Conservation (phyloP, 2,329 filamentous ascomycete species). For the Ophiostoma piceae region DNA sequence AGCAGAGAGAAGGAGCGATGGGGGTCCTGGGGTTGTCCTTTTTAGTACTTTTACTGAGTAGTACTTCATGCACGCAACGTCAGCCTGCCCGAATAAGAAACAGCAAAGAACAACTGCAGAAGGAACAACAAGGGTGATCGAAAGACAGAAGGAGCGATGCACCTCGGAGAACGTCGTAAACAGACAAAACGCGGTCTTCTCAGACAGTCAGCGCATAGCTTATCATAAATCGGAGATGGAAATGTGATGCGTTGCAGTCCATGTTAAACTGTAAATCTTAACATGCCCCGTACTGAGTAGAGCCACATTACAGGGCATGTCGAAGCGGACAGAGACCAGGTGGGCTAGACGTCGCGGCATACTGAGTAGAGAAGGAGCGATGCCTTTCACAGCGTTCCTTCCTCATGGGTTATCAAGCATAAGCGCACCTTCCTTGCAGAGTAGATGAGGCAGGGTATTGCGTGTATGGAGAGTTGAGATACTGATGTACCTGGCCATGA, state of each 20-base stretch:
- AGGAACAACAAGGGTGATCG: not conserved
- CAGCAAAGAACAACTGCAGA: not conserved
- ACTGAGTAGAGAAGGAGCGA: not conserved
- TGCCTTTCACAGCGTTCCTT: not conserved
- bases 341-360: not conserved
- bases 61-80: not conserved
- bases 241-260: not conserved
- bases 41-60: too few species aligned
- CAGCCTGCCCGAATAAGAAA: not conserved
- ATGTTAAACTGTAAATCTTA: not conserved
- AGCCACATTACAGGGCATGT: not conserved
- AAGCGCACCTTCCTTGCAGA: not conserved
- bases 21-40: too few species aligned
- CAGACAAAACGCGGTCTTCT: not conserved
- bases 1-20: too few species aligned
- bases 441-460: not conserved
- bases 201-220: not conserved
- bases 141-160: not conserved
- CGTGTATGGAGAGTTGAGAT: not conserved
- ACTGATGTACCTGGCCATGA: not conserved
- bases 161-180: conserved; percentile 11
- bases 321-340: not conserved
- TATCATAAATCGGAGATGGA: not conserved
- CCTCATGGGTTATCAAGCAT: not conserved
- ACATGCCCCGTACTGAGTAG: too few species aligned